Conservation (phyloP, 78 protist genomes). For the Anaeramoeba flamelloides region DNA sequence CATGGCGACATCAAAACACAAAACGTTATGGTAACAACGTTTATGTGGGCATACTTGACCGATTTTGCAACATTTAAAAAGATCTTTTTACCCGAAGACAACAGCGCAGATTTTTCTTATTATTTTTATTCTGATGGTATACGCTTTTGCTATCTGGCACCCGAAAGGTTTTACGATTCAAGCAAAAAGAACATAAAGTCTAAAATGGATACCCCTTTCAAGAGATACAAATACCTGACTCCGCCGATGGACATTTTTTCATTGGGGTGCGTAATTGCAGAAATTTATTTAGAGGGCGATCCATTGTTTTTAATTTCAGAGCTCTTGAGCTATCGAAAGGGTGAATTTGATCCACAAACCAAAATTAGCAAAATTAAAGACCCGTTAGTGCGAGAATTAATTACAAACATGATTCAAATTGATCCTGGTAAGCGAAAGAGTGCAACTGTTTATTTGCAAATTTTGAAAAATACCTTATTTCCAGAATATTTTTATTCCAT, state of each 20-base stretch:
- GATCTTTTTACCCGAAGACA: conserved; percentile 22
- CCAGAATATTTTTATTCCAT: background rate
- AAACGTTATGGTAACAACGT: conserved; percentile 57
- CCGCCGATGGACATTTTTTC: conserved; percentile 62
- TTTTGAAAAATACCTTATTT: background rate
- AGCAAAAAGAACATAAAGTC: background rate
- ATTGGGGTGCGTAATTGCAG: conserved; percentile 24
- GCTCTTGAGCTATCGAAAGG: background rate
- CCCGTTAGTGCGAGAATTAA: background rate
- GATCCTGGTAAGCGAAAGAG: background rate
- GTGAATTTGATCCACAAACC: background rate
- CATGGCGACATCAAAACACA: conserved; percentile 49
- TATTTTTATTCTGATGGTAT: conserved; percentile 50
- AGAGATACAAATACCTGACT: background rate
- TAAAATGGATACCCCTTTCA: background rate
- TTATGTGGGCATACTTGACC: conserved; percentile 45
- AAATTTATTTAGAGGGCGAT: background rate
- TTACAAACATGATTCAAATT: background rate
- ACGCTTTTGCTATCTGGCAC: conserved; percentile 61
- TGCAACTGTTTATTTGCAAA: background rate
- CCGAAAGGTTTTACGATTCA: conserved; percentile 48
- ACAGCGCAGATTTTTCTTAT: conserved; percentile 67
- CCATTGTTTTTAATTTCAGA: background rate
- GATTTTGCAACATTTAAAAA: conserved; percentile 35
- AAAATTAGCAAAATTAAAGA: background rate